Base-by-base conservation (phyloP, 1,284 basidiomycete species). In the Malassezia obtusa region DNA sequence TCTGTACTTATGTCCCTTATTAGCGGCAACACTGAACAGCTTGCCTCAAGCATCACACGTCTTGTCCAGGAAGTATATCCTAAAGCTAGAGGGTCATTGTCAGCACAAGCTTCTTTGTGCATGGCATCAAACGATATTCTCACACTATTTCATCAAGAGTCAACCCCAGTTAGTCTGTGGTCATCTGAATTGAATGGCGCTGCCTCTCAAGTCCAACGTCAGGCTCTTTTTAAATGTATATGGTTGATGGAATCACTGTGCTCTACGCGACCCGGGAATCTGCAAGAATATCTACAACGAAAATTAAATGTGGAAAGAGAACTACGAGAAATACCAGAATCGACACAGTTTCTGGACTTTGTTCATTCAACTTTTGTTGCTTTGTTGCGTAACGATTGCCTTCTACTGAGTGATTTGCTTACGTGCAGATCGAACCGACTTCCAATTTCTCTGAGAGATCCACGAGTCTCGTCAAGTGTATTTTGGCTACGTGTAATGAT, bases 241-340 rank as follows among this genome's bases (percentile, higher is more conserved):
- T 53, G 52, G 52, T 12, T 53, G 12, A 21, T 53, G 12, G 52
- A 53, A 25, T 37, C 45, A 7, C 12, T 53, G 15, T 43, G 31
- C 11, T 35, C 52, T 2, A 14, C 9, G 14, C 52, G 52, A 6
- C 45, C 45, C 22, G 39, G 19, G 6, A 15, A 43, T 28, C 22
- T 31, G 12, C 52, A 53, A 36, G 45, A 53, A n/a, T 53, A 53
- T 26, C 19, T 53, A 19, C 15, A 45, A 17, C 37, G 52, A 12
- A 39, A 36, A 24, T 36, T 37, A 15, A 17, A 41, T 12, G 1
- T 8, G 21, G 12, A n/a, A n/a, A n/a, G n/a, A n/a, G n/a, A 15
- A 3, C 33, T 5, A 12, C 39, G 15, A 17, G 25, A 12, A 3
- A 11, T n/a, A 25, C 17, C 11, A 41, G 8, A n/a, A n/a, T 7